Percentiles rank a stretch among this genome's conserved stretches.
phyloP scores from a whole-genome alignment of 805 yeast genomes.

The Saccharomycopsis microspora region DNA sequence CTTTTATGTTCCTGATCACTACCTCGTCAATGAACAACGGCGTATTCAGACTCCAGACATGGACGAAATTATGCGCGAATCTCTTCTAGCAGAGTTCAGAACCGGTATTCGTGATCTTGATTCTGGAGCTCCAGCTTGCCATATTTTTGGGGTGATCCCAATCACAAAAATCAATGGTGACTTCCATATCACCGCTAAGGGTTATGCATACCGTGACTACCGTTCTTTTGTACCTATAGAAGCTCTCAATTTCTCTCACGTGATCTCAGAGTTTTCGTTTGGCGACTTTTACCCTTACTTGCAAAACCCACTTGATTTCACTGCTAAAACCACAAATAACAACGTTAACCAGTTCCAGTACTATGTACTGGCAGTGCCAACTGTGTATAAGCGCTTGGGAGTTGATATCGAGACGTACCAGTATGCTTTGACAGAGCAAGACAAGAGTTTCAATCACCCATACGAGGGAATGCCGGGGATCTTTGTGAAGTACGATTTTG shows the following conservation, averaged over 20 bases:
- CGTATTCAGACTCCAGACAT: conserved; percentile 48
- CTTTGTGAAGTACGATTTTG: conserved; percentile 76
- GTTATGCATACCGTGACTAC: conserved; percentile 45
- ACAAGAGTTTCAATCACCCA: conserved; percentile 15
- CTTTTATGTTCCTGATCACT: conserved; percentile 42
- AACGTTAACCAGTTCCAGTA: conserved; percentile 48
- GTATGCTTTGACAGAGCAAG: conserved; percentile 58
- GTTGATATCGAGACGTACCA: conserved; percentile 70
- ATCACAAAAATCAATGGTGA: conserved; percentile 82
- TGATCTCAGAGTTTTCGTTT: conserved; percentile 76
- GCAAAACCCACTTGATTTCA: conserved; percentile 77
- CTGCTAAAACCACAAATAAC: conserved; percentile 44
- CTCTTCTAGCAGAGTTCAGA: conserved; percentile 55
- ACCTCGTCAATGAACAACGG: conserved; percentile 33
- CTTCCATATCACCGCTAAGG: conserved; percentile 72
- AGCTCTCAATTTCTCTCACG: conserved; percentile 69
- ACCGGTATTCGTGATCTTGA: conserved; percentile 27
- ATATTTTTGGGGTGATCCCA: conserved; percentile 70
- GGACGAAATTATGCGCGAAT: conserved; percentile 54
- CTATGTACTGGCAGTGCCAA: conserved; percentile 73
- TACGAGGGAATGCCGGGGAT: conserved; percentile 52
- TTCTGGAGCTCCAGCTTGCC: conserved; percentile 70
- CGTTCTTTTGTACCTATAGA: conserved; percentile 36
- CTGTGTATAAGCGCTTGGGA: conserved; percentile 62
- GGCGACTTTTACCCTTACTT: conserved; percentile 84